phyloP scores from a whole-genome alignment of 202 grass and related monocot genomes.

The Cymbopogon flexuosus region DNA sequence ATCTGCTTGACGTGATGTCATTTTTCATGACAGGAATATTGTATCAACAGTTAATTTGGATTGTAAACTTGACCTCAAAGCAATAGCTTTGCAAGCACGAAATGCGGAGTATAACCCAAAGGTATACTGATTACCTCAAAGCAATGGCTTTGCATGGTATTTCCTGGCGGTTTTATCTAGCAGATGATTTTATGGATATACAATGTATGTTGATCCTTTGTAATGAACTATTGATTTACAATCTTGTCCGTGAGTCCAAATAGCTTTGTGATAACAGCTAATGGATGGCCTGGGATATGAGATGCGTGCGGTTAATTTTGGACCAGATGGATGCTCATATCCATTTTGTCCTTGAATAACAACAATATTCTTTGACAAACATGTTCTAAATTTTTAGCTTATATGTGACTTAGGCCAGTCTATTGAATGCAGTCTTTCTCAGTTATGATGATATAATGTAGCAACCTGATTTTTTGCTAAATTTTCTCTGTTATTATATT shows the following conservation, averaged over 20 bases:
- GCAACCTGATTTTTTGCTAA: background rate
- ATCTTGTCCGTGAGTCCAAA: background rate
- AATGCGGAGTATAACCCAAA: conserved; percentile 97
- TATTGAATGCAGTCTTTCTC: no score
- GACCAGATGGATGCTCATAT: background rate
- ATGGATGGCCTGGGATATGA: background rate
- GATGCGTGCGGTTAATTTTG: background rate
- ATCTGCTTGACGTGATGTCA: background rate
- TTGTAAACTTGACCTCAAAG: conserved; percentile 82
- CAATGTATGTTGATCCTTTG: background rate
- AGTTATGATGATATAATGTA: background rate
- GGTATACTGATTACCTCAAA: conserved; percentile 38
- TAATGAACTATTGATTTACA: background rate
- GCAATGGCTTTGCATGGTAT: background rate
- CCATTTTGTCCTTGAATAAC: background rate
- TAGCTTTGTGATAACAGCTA: background rate
- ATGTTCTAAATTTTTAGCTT: background rate
- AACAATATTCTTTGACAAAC: background rate
- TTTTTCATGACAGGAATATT: conserved; percentile 60
- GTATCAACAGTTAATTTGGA: conserved; percentile 94
- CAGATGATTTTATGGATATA: background rate
- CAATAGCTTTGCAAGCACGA: conserved; percentile 84
- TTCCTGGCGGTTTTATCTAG: background rate
- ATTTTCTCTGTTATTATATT: background rate
- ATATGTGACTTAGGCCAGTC: background rate